Evolutionary conservation across 2,329 filamentous ascomycete species (phyloP), one percentile per base, ranked within the genome.

Genomic region (Waltergamsia citrina): DNA sequence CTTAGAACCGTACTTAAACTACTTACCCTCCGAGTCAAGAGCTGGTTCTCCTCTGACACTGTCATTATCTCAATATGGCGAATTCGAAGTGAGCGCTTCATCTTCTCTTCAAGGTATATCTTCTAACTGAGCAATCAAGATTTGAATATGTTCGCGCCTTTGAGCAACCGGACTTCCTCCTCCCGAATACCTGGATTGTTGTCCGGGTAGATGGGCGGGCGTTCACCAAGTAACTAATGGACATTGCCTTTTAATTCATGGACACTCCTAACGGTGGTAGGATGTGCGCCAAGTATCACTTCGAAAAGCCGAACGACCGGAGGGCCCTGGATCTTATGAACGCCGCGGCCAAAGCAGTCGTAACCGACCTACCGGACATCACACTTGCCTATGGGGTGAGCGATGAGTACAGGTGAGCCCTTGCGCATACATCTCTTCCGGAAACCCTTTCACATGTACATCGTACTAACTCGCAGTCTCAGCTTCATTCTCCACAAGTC

Each of bases 111-210:
- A 5, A n/a, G 15, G 17, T 30, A 24, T 32, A 11, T 37, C 43
- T 49, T 36, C 12, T 12, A 29, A 52, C 42, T 39, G 22, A 41
- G 27, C n/a, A n/a, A 6, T 9, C 14, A 4, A 21, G 29, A 8
- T 96, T 87, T 54, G 88, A 94, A 63, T 98, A 98, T 59, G 90
- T 96, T 42, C 85, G 85, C 54, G 61, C 67, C 31, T 96, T 96
- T 51, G 92, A 98, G 67, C 83, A 83, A 51, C 64, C 78, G 6
- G 87, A 95, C 52, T 60, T 62, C 30, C 64, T 98, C 26, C 70
- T 96, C 16, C 85, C 81, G 35, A 94, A 93, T 52, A 96, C 90
- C 18, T 98, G 88, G 87, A 82, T 96, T 37, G 86, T 96, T 15
- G 79, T 98, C 36, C 80, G 92, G 39, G 80, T 98, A 49, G 92